A percentile compares a stretch with the other conserved stretches of the same genome.
These are phyloP conservation scores for Xylariaceae sp. DNA, from an alignment of 2,329 filamentous ascomycete genomes.

Conservation along the genomic window DNA sequence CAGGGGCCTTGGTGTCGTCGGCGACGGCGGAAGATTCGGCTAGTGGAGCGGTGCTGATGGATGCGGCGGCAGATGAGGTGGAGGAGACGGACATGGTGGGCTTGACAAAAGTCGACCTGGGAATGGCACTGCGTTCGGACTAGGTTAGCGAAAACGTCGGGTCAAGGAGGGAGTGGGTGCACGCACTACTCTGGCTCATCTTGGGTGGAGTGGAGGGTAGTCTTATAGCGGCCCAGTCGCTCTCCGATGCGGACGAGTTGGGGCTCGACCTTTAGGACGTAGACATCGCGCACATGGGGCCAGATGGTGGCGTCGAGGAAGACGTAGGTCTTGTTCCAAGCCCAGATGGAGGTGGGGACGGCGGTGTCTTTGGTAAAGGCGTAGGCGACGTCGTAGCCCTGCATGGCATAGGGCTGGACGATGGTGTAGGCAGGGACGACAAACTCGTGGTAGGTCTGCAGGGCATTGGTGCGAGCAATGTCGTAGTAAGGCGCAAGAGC, in stretches of 20 bases:
- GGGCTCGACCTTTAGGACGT: constrained; percentile 89
- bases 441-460: constrained; percentile 67
- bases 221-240: constrained; percentile 73
- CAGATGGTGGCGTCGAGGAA: constrained; percentile 76
- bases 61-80: constrained; percentile 21
- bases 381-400: constrained; percentile 63
- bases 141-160: constrained; percentile 9
- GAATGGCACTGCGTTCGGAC: constrained; percentile 20
- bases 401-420: constrained; percentile 68
- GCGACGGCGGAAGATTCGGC: constrained; percentile 17
- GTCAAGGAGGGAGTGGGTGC: neutral
- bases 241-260: constrained; percentile 90
- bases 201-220: constrained; percentile 36
- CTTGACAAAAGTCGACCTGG: constrained; percentile 38
- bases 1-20: constrained; percentile 16
- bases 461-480: constrained; percentile 56
- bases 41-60: constrained; percentile 22
- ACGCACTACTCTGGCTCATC: constrained; percentile 35
- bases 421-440: constrained; percentile 71
- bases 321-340: constrained; percentile 62
- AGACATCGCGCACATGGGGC: constrained; percentile 76
- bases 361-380: constrained; percentile 65
- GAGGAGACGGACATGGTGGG: constrained; percentile 28
- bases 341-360: constrained; percentile 67
- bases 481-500: constrained; percentile 69